Percentiles rank a stretch among this genome's conserved stretches.
phyloP scores from a whole-genome alignment of 352 stramenopile species.

The Globisporangium barbulae region DNA sequence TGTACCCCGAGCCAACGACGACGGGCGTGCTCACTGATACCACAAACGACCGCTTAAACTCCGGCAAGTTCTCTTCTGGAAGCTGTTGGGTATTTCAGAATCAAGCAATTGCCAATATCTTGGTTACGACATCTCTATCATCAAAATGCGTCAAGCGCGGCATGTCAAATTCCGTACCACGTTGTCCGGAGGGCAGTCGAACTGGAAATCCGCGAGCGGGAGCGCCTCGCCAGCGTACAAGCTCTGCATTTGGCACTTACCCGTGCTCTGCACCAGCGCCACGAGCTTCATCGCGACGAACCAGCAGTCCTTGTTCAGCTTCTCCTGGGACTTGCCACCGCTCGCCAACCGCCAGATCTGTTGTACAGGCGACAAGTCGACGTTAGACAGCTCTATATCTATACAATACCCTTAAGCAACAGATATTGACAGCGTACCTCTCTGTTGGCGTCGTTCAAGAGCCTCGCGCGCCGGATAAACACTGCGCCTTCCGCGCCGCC shows the following conservation, averaged over 20 bases:
- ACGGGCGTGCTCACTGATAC: conserved; percentile 78
- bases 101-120: neutral
- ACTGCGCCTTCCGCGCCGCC: conserved; percentile 68
- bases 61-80: conserved; percentile 34
- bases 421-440: conserved; percentile 36
- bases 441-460: conserved; percentile 84
- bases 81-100: conserved; percentile 28
- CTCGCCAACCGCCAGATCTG: conserved; percentile 87
- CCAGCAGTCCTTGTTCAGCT: conserved; percentile 87
- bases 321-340: conserved; percentile 84
- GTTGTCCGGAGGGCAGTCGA: conserved; percentile 77
- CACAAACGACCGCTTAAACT: conserved; percentile 61
- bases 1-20: conserved; percentile 76
- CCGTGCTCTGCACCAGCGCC: conserved; percentile 77
- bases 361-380: neutral
- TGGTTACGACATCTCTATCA: neutral
- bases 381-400: neutral
- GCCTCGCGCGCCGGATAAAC: conserved; percentile 73
- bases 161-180: conserved; percentile 29
- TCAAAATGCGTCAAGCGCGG: neutral
- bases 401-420: neutral
- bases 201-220: conserved; percentile 75
- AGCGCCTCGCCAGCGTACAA: conserved; percentile 71
- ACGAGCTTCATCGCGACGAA: conserved; percentile 91
- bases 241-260: conserved; percentile 81